A percentile compares a stretch with the other conserved stretches of the same genome.
phyloP scores from a whole-genome alignment of 495 filamentous ascomycete species.

The Lasiosphaeria ovina region DNA sequence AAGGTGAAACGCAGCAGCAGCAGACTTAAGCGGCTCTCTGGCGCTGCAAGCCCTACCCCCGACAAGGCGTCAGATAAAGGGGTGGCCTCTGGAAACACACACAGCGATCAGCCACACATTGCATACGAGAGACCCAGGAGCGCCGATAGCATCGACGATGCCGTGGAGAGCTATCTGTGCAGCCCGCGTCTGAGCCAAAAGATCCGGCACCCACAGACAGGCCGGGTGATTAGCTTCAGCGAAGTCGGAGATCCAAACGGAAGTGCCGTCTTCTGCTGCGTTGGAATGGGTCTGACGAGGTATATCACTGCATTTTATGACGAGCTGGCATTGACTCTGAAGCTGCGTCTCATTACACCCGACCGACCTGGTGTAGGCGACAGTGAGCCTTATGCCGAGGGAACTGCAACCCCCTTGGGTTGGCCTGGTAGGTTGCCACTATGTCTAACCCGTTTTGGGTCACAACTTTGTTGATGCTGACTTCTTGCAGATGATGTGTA shows the following conservation, averaged over 20 bases:
- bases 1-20: conserved; percentile 47
- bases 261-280: conserved; percentile 91
- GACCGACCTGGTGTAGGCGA: conserved; percentile 94
- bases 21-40: conserved; percentile 47
- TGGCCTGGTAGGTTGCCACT: conserved; percentile 75
- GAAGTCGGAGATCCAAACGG: conserved; percentile 94
- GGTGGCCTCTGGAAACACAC: conserved; percentile 27
- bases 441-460: conserved; percentile 17
- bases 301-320: conserved; percentile 98
- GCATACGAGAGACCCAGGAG: conserved; percentile 65
- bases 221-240: conserved; percentile 88
- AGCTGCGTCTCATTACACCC: conserved; percentile 85
- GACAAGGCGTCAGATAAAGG: conserved; percentile 31
- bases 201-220: conserved; percentile 78
- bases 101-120: conserved; percentile 32
- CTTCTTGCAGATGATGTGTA: conserved; percentile 77
- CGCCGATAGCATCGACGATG: conserved; percentile 83
- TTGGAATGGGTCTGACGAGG: conserved; percentile 95
- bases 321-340: conserved; percentile 85
- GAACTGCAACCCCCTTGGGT: conserved; percentile 78
- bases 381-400: conserved; percentile 78
- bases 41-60: conserved; percentile 40
- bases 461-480: conserved; percentile 4
- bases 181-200: conserved; percentile 83
- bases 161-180: conserved; percentile 80